These are phyloP conservation scores for Zelopaecilomyces penicillatus DNA, from an alignment of 2,329 filamentous ascomycete species.

Conservation along the genomic window DNA sequence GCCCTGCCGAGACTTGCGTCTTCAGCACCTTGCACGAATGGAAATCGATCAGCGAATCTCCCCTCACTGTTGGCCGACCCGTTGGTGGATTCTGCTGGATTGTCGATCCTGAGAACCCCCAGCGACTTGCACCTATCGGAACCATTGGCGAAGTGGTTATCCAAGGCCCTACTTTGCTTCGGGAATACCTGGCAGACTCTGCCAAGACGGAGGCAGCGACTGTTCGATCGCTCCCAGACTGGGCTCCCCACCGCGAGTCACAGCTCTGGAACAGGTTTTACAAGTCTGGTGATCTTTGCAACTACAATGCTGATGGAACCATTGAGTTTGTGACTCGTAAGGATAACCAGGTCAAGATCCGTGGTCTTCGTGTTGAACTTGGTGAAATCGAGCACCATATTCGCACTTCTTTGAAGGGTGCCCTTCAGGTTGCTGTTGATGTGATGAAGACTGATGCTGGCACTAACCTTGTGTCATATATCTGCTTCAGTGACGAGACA, in stretches of 20 bases:
- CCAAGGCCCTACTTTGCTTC: conserved; percentile 30
- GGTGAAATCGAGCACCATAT: conserved; percentile 11
- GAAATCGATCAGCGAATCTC: conserved; percentile 3
- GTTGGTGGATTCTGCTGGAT: conserved; percentile 8
- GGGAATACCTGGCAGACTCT: conserved; percentile 30
- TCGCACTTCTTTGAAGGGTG: conserved; percentile 1
- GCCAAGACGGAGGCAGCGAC: conserved; percentile 6
- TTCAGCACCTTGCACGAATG: conserved; percentile 9
- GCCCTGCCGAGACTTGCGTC: conserved; percentile 12
- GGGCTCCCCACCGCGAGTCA: conserved; percentile 1
- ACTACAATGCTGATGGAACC: conserved; percentile 10
- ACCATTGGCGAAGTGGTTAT: conserved; percentile 11
- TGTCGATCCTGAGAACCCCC: conserved; percentile 6
- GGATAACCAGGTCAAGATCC: conserved; percentile 16
- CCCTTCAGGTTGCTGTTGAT: conserved; percentile 7
- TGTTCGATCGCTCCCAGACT: conserved; percentile 1
- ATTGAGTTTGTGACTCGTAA: conserved; percentile 14
- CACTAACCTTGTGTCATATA: conserved; percentile 5
- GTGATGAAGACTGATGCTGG: conserved; percentile 4
- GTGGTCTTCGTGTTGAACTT: conserved; percentile 14
- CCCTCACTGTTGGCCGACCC: conserved; percentile 6
- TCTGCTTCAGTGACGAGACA: conserved; percentile 6
- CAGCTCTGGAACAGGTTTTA: conserved; percentile 8
- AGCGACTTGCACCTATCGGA: conserved; percentile 6
- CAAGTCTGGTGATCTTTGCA: conserved; percentile 13